Evolutionary conservation across 768 basidiomycete species (phyloP), one percentile per base, ranked within the genome.

Genomic region (Aureoboletus auriporus): DNA sequence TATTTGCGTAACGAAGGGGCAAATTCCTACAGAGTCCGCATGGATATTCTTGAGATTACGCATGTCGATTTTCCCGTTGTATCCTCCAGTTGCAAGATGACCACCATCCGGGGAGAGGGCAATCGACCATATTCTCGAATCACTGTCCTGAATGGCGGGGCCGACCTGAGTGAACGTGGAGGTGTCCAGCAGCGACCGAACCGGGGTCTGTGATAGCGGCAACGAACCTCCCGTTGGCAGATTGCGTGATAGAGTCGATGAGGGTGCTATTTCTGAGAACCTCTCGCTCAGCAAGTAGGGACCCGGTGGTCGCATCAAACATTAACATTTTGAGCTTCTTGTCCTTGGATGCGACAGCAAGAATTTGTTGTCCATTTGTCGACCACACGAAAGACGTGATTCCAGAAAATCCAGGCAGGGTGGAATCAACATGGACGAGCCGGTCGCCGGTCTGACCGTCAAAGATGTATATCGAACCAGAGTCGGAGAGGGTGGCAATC

Each of bases 331-430:
- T 38, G 29, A 50, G 20, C 17, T 28, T 50, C 13, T 12, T 30
- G 26, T 33, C 29, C 6, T 16, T 31, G 9, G 33, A 40, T 12
- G 26, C 35, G 8, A 36, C n/a, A 16, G 29, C 39, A 9, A 37
- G 44, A 8, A 41, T 14, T 1, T 20, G 23, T 23, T 27, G 27
- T 4, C 48, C 20, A n/a, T 41, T 8, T 9, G 30, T 34, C 4
- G 52, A 50, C 51, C 51, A 52, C 6, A 29, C 47, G 1, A 44
- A 27, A 3, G 42, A 49, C 7, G 34, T 50, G 23, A 31, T 51
- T 13, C 39, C 17, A 29, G 33, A 45, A 29, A 31, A 38, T 14
- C 1, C 31, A 13, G 31, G 13, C 4, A 33, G 31, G 31, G 31
- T 33, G 4, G 39, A 30, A 0, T 31, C 1, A 16, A 44, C 38